Evolutionary conservation across 2,329 filamentous ascomycete genomes (phyloP), one percentile per base, ranked within the genome.

Genomic region (Tolypocladium ophioglossoides): DNA sequence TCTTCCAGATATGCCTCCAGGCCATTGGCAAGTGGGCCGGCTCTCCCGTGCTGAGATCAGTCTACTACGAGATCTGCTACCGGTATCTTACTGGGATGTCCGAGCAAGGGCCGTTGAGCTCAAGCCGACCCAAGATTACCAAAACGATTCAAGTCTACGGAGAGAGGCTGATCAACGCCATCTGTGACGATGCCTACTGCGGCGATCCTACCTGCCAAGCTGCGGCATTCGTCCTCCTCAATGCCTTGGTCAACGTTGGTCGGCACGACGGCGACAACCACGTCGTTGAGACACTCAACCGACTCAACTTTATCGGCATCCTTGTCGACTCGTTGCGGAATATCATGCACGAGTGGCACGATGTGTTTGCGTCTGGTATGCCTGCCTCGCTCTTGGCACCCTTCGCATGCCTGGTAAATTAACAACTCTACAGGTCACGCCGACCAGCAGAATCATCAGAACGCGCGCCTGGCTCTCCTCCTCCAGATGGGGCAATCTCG

Each of bases 161-260:
- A 40, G 87, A 90, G 63, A 80, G 87, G 53, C 76, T 97, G 40
- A 80, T 97, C 56, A 90, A 92, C 62, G 84, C 90, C 30, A 78
- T 96, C 46, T 96, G 91, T 66, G 94, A 99, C 64, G 94, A 99
- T 72, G 91, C 91, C 22, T 92, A 91, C 67, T 85, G 87, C 56
- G 90, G 91, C 40, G 87, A 92, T 64, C 80, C 87, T 39, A 81
- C 79, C 14, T 95, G 89, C 68, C 88, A 95, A 65, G 84, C 95
- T 4, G 86, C 92, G 1, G 91, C 94, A 12, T 76, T 97, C 46
- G 80, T 96, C 39, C 77, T 97, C n/a, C 77, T 99, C 37, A 85
- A 87, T 53, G 82, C 87, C 1, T 72, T 97, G 16, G 84, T 95
- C 35, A 81, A 83, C 46, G 74, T 96, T 52, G 87, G 86, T 48